These are phyloP conservation scores for Tricladium varicosporioides DNA, from an alignment of 2,329 filamentous ascomycete genomes.

Conservation along the genomic window DNA sequence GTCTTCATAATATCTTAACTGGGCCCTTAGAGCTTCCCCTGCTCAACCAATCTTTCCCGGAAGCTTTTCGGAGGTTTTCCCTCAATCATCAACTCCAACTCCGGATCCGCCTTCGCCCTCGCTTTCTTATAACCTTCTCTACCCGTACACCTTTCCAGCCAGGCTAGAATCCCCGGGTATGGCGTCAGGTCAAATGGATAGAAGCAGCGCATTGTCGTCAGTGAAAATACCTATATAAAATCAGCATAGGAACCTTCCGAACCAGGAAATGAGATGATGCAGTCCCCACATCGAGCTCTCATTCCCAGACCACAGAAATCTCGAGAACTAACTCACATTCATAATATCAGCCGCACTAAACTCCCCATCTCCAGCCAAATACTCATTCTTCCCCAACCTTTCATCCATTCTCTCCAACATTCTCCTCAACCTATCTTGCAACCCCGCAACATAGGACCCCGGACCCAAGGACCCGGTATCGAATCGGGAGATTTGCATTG, in stretches of 20 bases:
- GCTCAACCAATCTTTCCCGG: constrained; percentile 1
- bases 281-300: too few species aligned
- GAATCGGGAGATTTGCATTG: constrained; percentile 7
- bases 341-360: constrained; percentile 68
- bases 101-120: constrained; percentile 49
- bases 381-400: constrained; percentile 46
- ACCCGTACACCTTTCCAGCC: constrained; percentile 42
- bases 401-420: constrained; percentile 47
- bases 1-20: too few species aligned
- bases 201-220: constrained; percentile 61
- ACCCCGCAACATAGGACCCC: not conserved
- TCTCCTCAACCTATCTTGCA: constrained; percentile 33
- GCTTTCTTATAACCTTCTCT: constrained; percentile 47
- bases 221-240: constrained; percentile 38
- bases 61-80: constrained; percentile 5
- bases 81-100: constrained; percentile 35
- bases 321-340: too few species aligned
- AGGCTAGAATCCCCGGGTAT: constrained; percentile 45
- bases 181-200: constrained; percentile 40
- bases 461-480: not conserved
- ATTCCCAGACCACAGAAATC: too few species aligned
- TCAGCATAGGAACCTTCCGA: too few species aligned
- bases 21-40: not conserved
- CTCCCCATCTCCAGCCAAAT: constrained; percentile 54
- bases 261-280: too few species aligned